Evolutionary conservation across 306 rosid genomes (phyloP).

Genomic region (Begonia masoniana): DNA sequence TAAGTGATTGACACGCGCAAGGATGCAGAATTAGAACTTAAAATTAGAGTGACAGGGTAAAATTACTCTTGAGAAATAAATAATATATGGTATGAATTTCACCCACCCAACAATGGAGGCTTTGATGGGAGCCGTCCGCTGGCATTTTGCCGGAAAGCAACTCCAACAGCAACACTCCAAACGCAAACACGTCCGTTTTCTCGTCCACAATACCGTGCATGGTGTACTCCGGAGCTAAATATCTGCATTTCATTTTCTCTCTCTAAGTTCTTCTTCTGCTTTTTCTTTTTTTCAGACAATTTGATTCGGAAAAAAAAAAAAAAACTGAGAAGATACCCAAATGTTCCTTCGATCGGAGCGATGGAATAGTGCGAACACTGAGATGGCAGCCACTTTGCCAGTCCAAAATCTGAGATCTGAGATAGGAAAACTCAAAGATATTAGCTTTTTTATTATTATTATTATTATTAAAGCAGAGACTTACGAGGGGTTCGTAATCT

Average conservation of each 20-base stretch:
- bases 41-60: too few species aligned
- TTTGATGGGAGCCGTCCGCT: conserved; percentile 83
- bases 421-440: neutral
- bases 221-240: conserved; percentile 92
- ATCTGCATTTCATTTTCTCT: conserved; percentile 27
- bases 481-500: conserved; percentile 82
- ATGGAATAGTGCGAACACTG: conserved; percentile 96
- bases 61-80: too few species aligned
- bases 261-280: neutral
- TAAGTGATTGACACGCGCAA: too few species aligned
- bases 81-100: too few species aligned
- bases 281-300: neutral
- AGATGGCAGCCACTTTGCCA: conserved; percentile 98
- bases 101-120: conserved; percentile 80
- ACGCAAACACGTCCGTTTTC: conserved; percentile 98
- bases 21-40: too few species aligned
- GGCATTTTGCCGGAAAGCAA: conserved; percentile 81
- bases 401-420: conserved; percentile 94
- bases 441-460: conserved; percentile 3
- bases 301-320: neutral
- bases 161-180: conserved; percentile 81
- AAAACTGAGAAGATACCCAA: conserved; percentile 36
- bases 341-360: conserved; percentile 95
- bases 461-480: too few species aligned
- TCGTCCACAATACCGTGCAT: conserved; percentile 97